Evolutionary conservation across 2,329 filamentous ascomycete genomes (phyloP).

Genomic region (Alternaria brassicicola): DNA sequence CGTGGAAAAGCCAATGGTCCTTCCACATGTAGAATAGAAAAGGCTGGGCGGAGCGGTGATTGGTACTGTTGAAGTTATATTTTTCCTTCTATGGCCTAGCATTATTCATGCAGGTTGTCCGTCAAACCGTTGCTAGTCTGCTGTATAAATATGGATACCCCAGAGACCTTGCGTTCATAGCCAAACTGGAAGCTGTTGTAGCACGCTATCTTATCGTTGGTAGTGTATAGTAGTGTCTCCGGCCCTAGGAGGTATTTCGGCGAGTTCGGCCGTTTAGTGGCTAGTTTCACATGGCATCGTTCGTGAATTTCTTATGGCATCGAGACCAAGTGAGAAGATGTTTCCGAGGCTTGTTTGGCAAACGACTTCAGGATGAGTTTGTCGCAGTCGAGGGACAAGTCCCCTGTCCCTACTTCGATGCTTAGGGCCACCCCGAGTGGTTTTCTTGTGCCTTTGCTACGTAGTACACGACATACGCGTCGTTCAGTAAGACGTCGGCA

Average conservation of each 20-base stretch:
- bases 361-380: neutral
- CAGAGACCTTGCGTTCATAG: neutral
- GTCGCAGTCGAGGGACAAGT: neutral
- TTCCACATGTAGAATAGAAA: neutral
- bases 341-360: neutral
- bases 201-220: neutral
- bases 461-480: neutral
- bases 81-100: neutral
- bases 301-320: neutral
- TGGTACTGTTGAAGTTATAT: neutral
- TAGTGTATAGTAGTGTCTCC: neutral
- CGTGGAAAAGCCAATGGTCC: neutral
- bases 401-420: neutral
- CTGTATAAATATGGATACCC: neutral
- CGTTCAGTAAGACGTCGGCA: neutral
- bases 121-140: neutral
- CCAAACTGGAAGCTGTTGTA: neutral
- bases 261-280: neutral
- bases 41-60: neutral
- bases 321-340: neutral
- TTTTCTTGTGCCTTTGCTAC: neutral
- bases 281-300: neutral
- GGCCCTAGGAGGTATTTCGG: neutral
- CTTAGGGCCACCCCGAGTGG: neutral
- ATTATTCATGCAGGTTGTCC: neutral